These are phyloP conservation scores for Polyporus tsugae DNA, from an alignment of 1,284 basidiomycete species.

Conservation along the genomic window DNA sequence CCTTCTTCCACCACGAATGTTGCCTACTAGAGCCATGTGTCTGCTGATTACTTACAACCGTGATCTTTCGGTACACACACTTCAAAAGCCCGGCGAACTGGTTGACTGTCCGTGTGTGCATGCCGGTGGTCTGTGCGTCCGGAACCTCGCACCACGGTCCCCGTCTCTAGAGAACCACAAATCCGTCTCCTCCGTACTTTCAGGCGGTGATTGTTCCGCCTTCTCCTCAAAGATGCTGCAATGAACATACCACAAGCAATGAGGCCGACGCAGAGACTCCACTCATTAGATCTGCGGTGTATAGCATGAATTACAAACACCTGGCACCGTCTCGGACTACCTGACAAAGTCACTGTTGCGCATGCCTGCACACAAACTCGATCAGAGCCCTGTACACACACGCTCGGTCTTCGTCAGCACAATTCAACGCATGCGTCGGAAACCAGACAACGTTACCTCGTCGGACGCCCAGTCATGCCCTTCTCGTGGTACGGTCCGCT, in stretches of 20 bases:
- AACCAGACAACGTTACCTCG: slow-evolving; percentile 56
- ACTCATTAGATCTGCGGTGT: neutral
- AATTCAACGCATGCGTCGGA: neutral
- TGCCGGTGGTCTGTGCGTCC: too few species aligned
- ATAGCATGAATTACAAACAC: neutral
- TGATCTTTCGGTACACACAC: too few species aligned
- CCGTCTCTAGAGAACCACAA: too few species aligned
- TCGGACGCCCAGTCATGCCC: slow-evolving; percentile 85
- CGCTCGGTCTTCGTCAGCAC: neutral
- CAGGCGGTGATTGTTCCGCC: too few species aligned
- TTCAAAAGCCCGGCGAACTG: too few species aligned
- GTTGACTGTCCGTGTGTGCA: too few species aligned
- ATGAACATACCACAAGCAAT: too few species aligned
- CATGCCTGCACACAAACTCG: slow-evolving; percentile 35
- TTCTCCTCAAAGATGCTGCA: too few species aligned
- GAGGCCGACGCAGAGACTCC: neutral
- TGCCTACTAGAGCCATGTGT: too few species aligned
- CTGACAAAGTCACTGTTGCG: slow-evolving; percentile 11
- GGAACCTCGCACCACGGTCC: too few species aligned
- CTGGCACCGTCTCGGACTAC: neutral
- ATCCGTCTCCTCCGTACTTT: too few species aligned
- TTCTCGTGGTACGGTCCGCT: slow-evolving; percentile 72
- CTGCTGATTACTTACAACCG: too few species aligned
- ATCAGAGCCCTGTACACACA: slow-evolving; percentile 37
- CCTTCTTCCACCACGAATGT: neutral